Evolutionary conservation across 202 grass and related monocot species (phyloP), one percentile per base, ranked within the genome.

Genomic region (Musa balbisiana): DNA sequence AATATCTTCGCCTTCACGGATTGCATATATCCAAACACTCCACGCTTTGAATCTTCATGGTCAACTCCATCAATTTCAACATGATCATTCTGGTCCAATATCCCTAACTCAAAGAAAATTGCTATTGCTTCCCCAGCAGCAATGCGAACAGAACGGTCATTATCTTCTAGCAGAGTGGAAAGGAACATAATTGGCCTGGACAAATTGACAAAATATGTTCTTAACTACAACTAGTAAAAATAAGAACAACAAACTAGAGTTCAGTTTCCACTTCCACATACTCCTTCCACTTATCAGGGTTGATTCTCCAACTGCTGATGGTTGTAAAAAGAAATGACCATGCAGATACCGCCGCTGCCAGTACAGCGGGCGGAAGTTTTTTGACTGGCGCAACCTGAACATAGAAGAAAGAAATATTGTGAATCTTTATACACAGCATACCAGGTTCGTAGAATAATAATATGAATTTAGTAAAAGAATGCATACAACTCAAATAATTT

Each of bases 251-350:
- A 23, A 4, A 69, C 2, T 24, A 3, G 56, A 82, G 66, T 55
- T 20, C 1, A 26, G 55, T 50, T 52, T 53, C 33, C 65, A 49
- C 53, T 27, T 49, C 19, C 29, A 81, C 90, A 90, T 17, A 99
- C 95, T 94, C 91, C 81, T 99, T 99, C 95, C 91, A 99, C 75
- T 71, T 99, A 68, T 99, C 87, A 62, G 73, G 83, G 82, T 94
- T 92, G 78, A 89, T 90, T 83, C 91, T 84, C 95, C 95, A 99
- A 56, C 83, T 73, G 75, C 83, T 64, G 83, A 99, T 78, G 76
- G 95, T 94, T 73, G 95, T 94, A 14, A 99, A 77, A 79, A 99
- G 83, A 90, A 99, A 94, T 24, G 89, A 80, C 95, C 95, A 99
- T 60, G 95, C 83, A 62, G 90, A 92, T 86, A 99, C 62, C 63